Evolutionary conservation across 2,329 filamentous ascomycete species (phyloP).

Genomic region (Dactylonectria estremocensis): DNA sequence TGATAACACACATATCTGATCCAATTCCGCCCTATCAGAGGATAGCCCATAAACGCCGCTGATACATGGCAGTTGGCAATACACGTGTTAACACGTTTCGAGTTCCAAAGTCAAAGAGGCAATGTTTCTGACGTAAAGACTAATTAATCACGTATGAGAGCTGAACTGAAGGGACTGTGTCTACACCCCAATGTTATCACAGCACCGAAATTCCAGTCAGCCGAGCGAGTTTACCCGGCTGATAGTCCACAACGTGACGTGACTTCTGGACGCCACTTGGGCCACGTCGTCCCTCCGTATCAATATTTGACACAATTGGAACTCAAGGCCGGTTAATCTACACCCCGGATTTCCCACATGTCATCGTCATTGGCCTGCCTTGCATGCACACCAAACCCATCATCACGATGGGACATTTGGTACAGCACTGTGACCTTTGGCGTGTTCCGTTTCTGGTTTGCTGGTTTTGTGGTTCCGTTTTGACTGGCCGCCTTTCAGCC

Average conservation of each 20-base stretch:
- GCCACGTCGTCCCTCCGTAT: conserved; percentile 29
- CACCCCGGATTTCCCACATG: conserved; percentile 26
- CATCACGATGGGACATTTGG: conserved; percentile 15
- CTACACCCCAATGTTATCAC: background rate
- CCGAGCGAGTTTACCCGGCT: conserved; percentile 28
- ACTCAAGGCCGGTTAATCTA: conserved; percentile 23
- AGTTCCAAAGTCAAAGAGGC: background rate
- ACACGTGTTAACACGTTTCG: background rate
- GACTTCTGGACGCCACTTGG: conserved; percentile 23
- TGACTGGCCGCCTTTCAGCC: background rate
- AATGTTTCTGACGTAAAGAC: background rate
- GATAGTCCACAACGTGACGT: conserved; percentile 24
- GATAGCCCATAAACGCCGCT: background rate
- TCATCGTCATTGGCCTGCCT: conserved; percentile 23
- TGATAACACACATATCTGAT: conserved; percentile 4
- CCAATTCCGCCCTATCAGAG: background rate
- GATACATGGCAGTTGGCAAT: too few relatives aligned
- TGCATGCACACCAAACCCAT: conserved; percentile 18
- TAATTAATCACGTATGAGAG: too few relatives aligned
- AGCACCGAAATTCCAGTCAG: conserved; percentile 18
- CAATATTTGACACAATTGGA: conserved; percentile 6
- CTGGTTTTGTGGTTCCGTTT: conserved; percentile 10
- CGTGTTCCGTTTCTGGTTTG: conserved; percentile 24
- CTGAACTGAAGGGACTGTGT: background rate
- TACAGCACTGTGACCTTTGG: conserved; percentile 13